Base-by-base conservation (phyloP, 208 protist genomes). In the Leishmania arabica region DNA sequence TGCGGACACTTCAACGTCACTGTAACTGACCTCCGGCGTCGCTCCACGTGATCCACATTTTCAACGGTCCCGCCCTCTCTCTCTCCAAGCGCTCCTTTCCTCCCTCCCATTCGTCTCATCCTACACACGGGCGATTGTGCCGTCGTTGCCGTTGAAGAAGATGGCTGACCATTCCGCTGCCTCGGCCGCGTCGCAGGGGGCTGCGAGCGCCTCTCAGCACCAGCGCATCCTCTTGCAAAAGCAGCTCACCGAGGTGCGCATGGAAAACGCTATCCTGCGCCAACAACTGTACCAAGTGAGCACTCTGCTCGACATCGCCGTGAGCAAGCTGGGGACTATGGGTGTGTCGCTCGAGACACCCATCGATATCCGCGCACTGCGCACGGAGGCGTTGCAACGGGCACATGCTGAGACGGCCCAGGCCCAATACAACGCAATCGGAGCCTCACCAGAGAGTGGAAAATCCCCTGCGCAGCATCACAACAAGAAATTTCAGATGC, bases 201-300 rank as follows among this genome's bases (percentile, higher is more conserved):
- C 95, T 7, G 81, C 76, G n/a, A 71, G 90, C 31, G 85, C 89
- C 37, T 51, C 95, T 15, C 88, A 92, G 77, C 92, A 97, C 75
- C 91, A 97, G 70, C 91, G 89, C 80, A 89, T 95, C 15, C 76
- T 84, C 13, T 80, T 97, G 45, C 89, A 96, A 73, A 92, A 91
- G 80, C 89, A 86, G 37, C 78, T 97, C 40, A 83, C 91, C 2
- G 92, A 96, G 73, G 83, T 89, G 7, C 89, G 93, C 65, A 86
- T 93, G 65, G 91, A 97, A 78, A 97, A 97, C 74, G 87, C 86
- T 0, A 84, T 94, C 31, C 81, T 97, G n/a, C 91, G 91, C 11
- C 88, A 89, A 64, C 94, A 97, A 65, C 86, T 97, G 19, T 96
- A 94, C 84, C 88, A 94, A 34, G 78, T 96, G 37, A 94, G 90